Conservation (phyloP, 345 rosid species). For the Corchorus olitorius region DNA sequence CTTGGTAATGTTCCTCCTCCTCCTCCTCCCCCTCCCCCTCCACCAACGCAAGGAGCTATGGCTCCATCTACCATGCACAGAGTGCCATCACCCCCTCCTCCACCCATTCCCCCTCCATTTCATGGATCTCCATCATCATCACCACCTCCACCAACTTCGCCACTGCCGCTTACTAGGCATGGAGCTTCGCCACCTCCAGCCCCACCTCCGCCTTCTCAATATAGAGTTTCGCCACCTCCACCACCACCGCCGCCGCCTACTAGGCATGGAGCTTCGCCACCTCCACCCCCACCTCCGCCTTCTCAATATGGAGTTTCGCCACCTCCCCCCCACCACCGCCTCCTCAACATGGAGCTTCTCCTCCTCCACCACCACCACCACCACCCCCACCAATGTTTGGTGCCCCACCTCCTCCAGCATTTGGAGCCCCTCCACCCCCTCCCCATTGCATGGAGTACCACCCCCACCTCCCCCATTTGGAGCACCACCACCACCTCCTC, state of each 20-base stretch:
- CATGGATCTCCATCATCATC: slow-evolving; percentile 22
- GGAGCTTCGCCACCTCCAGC: slow-evolving; percentile 44
- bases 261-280: slow-evolving; percentile 30
- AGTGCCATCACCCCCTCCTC: slow-evolving; percentile 29
- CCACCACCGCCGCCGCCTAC: slow-evolving; percentile 28
- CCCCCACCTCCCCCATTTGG: too few relatives aligned
- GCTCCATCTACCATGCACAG: slow-evolving; percentile 32
- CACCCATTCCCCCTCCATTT: slow-evolving; percentile 25
- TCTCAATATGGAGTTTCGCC: slow-evolving; percentile 37
- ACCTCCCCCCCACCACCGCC: slow-evolving; percentile 30
- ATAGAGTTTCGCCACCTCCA: slow-evolving; percentile 27
- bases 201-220: slow-evolving; percentile 21
- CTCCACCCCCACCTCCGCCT: slow-evolving; percentile 34
- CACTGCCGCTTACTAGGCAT: slow-evolving; percentile 7
- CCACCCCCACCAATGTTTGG: slow-evolving; percentile 13
- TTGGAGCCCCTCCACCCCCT: too few relatives aligned
- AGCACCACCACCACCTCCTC: slow-evolving; percentile 18
- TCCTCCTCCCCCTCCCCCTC: slow-evolving; percentile 12
- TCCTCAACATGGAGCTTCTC: not conserved
- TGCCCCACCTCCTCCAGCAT: slow-evolving; percentile 31
- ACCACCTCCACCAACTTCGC: slow-evolving; percentile 21
- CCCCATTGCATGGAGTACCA: too few relatives aligned
- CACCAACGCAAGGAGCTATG: not conserved
- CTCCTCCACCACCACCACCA: not conserved
- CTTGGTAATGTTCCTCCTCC: slow-evolving; percentile 8